Evolutionary conservation across 768 basidiomycete species (phyloP).

Genomic region (Jaapia argillacea): DNA sequence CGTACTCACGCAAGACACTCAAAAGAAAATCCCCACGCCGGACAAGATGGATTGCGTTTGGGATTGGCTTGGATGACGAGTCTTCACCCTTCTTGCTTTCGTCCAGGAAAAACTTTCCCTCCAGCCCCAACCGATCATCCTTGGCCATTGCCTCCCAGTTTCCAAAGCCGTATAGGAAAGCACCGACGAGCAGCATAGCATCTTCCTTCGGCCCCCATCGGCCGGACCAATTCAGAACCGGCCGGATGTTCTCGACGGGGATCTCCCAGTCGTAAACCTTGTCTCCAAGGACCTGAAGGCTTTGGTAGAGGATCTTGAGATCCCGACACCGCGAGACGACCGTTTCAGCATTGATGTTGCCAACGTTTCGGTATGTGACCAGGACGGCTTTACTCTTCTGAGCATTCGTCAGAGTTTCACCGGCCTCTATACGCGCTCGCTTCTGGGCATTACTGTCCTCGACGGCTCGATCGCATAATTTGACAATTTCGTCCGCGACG

Average conservation of each 20-base stretch:
- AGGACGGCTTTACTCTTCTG: slow-evolving; percentile 97
- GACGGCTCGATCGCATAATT: slow-evolving; percentile 74
- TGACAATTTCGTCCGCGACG: slow-evolving; percentile 87
- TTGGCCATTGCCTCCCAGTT: slow-evolving; percentile 95
- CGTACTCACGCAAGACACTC: slow-evolving; percentile 73
- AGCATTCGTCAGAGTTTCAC: slow-evolving; percentile 84
- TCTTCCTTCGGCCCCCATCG: slow-evolving; percentile 92
- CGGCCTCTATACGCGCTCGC: slow-evolving; percentile 61
- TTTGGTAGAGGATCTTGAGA: slow-evolving; percentile 77
- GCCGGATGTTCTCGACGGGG: slow-evolving; percentile 88
- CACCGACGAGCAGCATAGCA: slow-evolving; percentile 89
- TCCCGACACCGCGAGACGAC: slow-evolving; percentile 85
- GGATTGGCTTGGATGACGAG: slow-evolving; percentile 75
- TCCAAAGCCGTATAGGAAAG: slow-evolving; percentile 89
- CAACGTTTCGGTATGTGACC: slow-evolving; percentile 80
- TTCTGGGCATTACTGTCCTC: slow-evolving; percentile 79
- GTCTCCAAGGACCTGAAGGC: slow-evolving; percentile 53
- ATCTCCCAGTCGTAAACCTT: slow-evolving; percentile 79
- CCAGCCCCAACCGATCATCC: slow-evolving; percentile 72
- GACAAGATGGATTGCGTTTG: slow-evolving; percentile 96
- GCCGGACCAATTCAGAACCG: slow-evolving; percentile 93
- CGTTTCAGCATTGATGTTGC: slow-evolving; percentile 96
- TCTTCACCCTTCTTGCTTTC: slow-evolving; percentile 95
- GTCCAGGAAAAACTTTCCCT: slow-evolving; percentile 95
- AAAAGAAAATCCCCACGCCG: slow-evolving; percentile 93